A percentile compares a stretch with the other conserved stretches of the same genome.
These are phyloP conservation scores for Leucogyrophana mollusca DNA, from an alignment of 768 basidiomycete species.

Conservation along the genomic window DNA sequence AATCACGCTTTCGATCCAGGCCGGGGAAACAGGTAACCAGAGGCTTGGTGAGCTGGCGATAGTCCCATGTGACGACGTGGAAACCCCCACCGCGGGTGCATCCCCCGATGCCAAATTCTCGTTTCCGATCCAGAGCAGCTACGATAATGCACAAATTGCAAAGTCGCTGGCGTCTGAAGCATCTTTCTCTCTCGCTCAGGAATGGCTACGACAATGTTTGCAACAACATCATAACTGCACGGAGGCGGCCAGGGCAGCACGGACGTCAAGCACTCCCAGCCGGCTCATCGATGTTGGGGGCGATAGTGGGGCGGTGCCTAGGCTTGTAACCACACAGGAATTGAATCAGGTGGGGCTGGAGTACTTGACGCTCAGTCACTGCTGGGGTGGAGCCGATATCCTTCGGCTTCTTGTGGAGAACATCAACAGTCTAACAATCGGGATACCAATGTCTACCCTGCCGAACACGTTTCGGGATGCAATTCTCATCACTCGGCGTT, in stretches of 20 bases:
- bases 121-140: slow-evolving; percentile 1
- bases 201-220: slow-evolving; percentile 1
- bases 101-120: neutral
- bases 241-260: neutral
- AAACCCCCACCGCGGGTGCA: neutral
- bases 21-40: slow-evolving; percentile 2
- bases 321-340: neutral
- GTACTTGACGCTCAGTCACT: slow-evolving; percentile 4
- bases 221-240: slow-evolving; percentile 1
- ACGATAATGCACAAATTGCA: neutral
- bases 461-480: slow-evolving; percentile 3
- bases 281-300: slow-evolving; percentile 2
- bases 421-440: neutral
- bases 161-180: slow-evolving; percentile 1
- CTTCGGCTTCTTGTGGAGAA: slow-evolving; percentile 3
- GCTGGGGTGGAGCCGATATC: slow-evolving; percentile 2
- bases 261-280: neutral
- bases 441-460: neutral
- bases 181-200: neutral
- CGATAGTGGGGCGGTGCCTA: slow-evolving; percentile 1
- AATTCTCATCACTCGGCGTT: slow-evolving; percentile 2
- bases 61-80: neutral
- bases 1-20: neutral
- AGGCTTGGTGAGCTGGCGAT: neutral
- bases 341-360: neutral